Conservation (phyloP, 768 basidiomycete species). For the Mycena sanguinolenta region DNA sequence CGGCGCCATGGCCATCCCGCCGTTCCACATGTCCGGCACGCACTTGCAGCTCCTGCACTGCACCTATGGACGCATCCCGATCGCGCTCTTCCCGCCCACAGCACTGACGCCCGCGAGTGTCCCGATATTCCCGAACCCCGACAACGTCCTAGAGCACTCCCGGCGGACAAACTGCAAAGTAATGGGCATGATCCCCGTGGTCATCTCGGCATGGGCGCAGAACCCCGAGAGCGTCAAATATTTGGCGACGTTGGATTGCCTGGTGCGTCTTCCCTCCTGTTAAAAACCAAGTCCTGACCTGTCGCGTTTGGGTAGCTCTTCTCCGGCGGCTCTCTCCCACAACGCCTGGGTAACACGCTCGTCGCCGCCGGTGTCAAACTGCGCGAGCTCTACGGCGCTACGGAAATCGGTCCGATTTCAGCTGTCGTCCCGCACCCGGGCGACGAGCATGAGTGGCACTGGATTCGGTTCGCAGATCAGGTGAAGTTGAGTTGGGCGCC, state of each 20-base stretch:
- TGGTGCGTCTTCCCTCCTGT: slow-evolving; percentile 43
- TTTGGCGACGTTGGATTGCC: slow-evolving; percentile 41
- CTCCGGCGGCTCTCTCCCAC: slow-evolving; percentile 48
- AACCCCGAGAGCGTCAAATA: slow-evolving; percentile 41
- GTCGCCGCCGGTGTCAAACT: slow-evolving; percentile 43
- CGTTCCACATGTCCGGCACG: neutral
- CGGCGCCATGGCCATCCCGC: neutral
- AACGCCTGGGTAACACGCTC: slow-evolving; percentile 47
- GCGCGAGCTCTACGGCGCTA: slow-evolving; percentile 42
- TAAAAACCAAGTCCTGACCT: too few species aligned
- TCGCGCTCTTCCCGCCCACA: slow-evolving; percentile 45
- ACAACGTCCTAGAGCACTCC: slow-evolving; percentile 48
- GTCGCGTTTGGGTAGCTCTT: slow-evolving; percentile 33
- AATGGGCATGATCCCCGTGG: slow-evolving; percentile 48
- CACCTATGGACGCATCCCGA: slow-evolving; percentile 18
- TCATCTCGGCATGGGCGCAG: slow-evolving; percentile 45
- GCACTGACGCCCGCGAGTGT: slow-evolving; percentile 30
- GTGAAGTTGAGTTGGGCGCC: slow-evolving; percentile 46
- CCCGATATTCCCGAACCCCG: slow-evolving; percentile 50
- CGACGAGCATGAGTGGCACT: slow-evolving; percentile 50
- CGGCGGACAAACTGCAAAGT: slow-evolving; percentile 38
- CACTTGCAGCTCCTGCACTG: slow-evolving; percentile 39
- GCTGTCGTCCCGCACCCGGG: slow-evolving; percentile 7
- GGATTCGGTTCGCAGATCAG: slow-evolving; percentile 41
- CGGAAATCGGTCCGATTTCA: slow-evolving; percentile 46